phyloP scores from a whole-genome alignment of 2,329 filamentous ascomycete genomes.

The Colletotrichum musae region DNA sequence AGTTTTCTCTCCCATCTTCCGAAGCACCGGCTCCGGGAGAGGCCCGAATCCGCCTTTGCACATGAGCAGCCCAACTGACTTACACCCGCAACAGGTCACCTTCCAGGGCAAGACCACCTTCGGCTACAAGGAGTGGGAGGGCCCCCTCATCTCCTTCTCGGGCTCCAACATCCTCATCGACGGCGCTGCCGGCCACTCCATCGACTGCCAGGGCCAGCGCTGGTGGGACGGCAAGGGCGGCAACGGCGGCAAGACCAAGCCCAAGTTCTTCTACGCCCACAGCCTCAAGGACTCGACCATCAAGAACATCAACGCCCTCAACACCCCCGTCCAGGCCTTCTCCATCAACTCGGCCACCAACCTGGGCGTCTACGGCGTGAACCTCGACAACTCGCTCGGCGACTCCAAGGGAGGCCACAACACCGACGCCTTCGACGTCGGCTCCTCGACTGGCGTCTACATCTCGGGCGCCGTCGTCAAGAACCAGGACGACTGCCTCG shows the following conservation, averaged over 20 bases:
- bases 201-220: constrained; percentile 69
- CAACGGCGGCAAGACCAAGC: constrained; percentile 75
- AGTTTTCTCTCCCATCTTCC: background rate
- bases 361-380: constrained; percentile 53
- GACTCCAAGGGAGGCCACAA: constrained; percentile 60
- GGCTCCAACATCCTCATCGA: constrained; percentile 69
- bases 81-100: constrained; percentile 57
- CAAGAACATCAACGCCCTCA: constrained; percentile 55
- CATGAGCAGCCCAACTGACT: constrained; percentile 37
- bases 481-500: constrained; percentile 75
- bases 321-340: constrained; percentile 60
- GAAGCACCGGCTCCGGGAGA: background rate
- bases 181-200: constrained; percentile 64
- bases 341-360: constrained; percentile 54
- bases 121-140: constrained; percentile 75
- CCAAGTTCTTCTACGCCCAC: constrained; percentile 71
- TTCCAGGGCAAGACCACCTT: constrained; percentile 79
- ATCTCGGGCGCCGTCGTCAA: constrained; percentile 68
- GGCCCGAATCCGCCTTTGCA: too few species aligned
- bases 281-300: constrained; percentile 54
- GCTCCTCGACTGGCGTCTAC: constrained; percentile 61
- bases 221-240: constrained; percentile 75
- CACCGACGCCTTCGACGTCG: constrained; percentile 73
- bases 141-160: constrained; percentile 74
- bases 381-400: constrained; percentile 56